These are phyloP conservation scores for Fusarium beomiforme DNA, from an alignment of 2,329 filamentous ascomycete genomes.

Conservation along the genomic window DNA sequence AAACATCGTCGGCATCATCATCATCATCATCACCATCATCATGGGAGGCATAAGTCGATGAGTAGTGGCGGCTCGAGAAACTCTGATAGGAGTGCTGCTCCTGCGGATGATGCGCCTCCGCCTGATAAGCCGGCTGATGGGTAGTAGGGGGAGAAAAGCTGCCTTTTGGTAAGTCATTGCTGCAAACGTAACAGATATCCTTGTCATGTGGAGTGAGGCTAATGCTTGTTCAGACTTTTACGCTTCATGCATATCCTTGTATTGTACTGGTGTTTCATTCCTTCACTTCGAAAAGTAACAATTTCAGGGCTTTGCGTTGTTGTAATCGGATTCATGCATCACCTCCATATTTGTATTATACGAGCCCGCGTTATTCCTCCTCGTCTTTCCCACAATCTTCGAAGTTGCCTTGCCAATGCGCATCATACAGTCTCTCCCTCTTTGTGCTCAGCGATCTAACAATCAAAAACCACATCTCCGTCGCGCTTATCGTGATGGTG, in stretches of 20 bases:
- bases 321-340: neutral
- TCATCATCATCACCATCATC: conserved; percentile 1
- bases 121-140: conserved; percentile 26
- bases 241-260: conserved; percentile 18
- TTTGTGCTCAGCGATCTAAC: neutral
- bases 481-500: neutral
- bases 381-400: neutral
- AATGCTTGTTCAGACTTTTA: neutral
- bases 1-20: conserved; percentile 19
- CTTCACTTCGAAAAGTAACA: neutral
- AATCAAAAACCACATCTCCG: neutral
- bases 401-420: neutral
- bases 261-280: conserved; percentile 18
- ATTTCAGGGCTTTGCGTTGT: neutral
- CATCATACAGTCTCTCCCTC: neutral
- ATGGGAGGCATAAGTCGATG: conserved; percentile 41
- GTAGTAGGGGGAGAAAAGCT: neutral
- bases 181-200: neutral
- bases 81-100: conserved; percentile 38
- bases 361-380: neutral
- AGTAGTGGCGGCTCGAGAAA: conserved; percentile 48
- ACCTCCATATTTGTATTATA: neutral
- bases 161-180: neutral
- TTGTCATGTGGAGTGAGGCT: neutral
- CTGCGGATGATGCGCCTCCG: conserved; percentile 24